These are phyloP conservation scores for Trifolium fragiferum DNA, from an alignment of 306 rosid genomes.

Conservation along the genomic window DNA sequence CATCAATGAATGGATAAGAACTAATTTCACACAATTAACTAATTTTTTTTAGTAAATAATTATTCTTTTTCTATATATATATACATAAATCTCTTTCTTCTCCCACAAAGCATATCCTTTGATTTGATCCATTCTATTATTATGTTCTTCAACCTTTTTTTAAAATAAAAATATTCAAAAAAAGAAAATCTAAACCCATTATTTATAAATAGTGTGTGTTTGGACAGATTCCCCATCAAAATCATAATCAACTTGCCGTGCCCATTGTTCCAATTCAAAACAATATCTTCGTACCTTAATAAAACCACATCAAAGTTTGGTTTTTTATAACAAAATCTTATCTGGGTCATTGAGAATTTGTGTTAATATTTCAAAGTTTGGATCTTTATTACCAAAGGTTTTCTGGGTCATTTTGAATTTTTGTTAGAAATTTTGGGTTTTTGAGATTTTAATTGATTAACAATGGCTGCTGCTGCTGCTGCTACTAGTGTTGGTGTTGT, in stretches of 20 bases:
- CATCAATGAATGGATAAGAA: slow-evolving; percentile 62
- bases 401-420: slow-evolving; percentile 30
- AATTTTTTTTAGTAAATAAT: background rate
- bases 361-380: slow-evolving; percentile 17
- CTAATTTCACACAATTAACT: slow-evolving; percentile 1
- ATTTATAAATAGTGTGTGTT: slow-evolving; percentile 9
- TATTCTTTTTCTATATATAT: background rate
- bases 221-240: slow-evolving; percentile 15
- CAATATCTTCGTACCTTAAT: background rate
- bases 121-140: slow-evolving; percentile 15
- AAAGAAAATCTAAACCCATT: background rate
- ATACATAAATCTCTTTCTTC: background rate
- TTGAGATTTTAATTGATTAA: slow-evolving; percentile 3
- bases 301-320: slow-evolving; percentile 10
- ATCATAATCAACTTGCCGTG: slow-evolving; percentile 42
- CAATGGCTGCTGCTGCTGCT: slow-evolving; percentile 11
- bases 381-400: slow-evolving; percentile 29
- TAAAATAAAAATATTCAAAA: background rate
- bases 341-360: slow-evolving; percentile 25
- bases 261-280: slow-evolving; percentile 42
- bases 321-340: slow-evolving; percentile 34
- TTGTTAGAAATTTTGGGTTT: slow-evolving; percentile 19
- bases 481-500: background rate
- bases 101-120: background rate
- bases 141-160: background rate